phyloP scores from a whole-genome alignment of 164 flowering plant genomes.

The Nelumbo lutea region DNA sequence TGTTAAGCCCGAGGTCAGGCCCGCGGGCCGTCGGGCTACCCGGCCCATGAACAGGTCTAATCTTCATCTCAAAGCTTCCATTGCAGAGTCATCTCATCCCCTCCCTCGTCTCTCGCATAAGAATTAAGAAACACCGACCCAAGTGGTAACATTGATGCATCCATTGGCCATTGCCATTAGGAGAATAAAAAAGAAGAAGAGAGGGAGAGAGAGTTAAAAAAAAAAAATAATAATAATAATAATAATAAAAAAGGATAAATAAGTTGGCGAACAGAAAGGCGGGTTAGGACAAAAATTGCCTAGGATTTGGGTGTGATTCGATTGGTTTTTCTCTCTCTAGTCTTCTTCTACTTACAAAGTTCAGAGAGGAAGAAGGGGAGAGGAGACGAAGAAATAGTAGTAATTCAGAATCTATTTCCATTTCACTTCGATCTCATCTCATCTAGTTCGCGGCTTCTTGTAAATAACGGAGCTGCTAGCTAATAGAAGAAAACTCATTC shows the following conservation, averaged over 20 bases:
- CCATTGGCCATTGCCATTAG: neutral
- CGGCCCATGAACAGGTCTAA: no score
- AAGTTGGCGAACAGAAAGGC: constrained; percentile 8
- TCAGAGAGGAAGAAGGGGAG: neutral
- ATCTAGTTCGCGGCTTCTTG: neutral
- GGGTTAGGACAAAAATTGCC: constrained; percentile 38
- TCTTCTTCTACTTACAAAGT: neutral
- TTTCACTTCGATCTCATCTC: constrained; percentile 2
- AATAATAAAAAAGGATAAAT: no score
- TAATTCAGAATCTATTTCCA: neutral
- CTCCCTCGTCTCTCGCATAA: no score
- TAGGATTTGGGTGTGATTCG: constrained; percentile 42
- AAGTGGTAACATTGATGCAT: constrained; percentile 52
- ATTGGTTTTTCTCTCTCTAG: constrained; percentile 17
- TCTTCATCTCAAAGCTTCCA: no score
- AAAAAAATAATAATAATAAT: neutral
- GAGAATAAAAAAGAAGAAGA: neutral
- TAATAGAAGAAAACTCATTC: constrained; percentile 6
- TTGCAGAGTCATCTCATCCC: no score
- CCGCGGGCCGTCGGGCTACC: no score
- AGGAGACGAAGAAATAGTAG: no score
- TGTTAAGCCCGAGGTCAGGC: no score
- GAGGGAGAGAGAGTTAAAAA: neutral
- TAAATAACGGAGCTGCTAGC: neutral
- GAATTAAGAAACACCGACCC: constrained; percentile 16